Evolutionary conservation across 257 asterid species (phyloP).

Genomic region (Verbena officinalis): DNA sequence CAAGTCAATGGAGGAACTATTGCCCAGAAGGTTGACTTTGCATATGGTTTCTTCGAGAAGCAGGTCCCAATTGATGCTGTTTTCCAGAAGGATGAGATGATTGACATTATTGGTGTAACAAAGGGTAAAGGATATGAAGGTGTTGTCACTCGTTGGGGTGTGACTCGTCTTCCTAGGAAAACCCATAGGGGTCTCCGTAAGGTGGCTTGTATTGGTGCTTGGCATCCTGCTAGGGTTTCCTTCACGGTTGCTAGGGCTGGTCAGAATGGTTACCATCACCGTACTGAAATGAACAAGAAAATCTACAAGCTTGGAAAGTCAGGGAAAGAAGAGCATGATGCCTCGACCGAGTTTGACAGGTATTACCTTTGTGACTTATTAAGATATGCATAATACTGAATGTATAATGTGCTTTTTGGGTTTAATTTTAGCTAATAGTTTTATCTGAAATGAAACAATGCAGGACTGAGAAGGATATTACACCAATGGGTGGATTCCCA

Average conservation of each 20-base stretch:
- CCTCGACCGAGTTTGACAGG: constrained; percentile 63
- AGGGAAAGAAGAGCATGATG: constrained; percentile 49
- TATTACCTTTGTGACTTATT: not conserved
- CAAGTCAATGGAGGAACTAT: constrained; percentile 69
- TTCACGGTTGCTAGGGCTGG: constrained; percentile 66
- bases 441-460: not conserved
- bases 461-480: constrained; percentile 60
- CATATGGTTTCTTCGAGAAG: constrained; percentile 63
- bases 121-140: constrained; percentile 70
- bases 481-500: constrained; percentile 63
- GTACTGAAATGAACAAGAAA: constrained; percentile 69
- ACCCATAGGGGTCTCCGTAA: constrained; percentile 73
- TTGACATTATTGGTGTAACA: constrained; percentile 65
- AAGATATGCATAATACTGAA: not conserved
- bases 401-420: not conserved
- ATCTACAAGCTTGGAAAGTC: constrained; percentile 61
- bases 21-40: constrained; percentile 68
- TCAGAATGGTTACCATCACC: constrained; percentile 71
- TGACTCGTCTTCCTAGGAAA: constrained; percentile 66
- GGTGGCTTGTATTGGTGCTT: constrained; percentile 71
- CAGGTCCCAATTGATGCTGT: constrained; percentile 63
- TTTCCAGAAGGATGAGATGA: constrained; percentile 68
- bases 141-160: constrained; percentile 77
- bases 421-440: not conserved
- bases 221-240: constrained; percentile 73